Conservation (phyloP, 2,329 filamentous ascomycete species). For the Hypoxylon sp. region DNA sequence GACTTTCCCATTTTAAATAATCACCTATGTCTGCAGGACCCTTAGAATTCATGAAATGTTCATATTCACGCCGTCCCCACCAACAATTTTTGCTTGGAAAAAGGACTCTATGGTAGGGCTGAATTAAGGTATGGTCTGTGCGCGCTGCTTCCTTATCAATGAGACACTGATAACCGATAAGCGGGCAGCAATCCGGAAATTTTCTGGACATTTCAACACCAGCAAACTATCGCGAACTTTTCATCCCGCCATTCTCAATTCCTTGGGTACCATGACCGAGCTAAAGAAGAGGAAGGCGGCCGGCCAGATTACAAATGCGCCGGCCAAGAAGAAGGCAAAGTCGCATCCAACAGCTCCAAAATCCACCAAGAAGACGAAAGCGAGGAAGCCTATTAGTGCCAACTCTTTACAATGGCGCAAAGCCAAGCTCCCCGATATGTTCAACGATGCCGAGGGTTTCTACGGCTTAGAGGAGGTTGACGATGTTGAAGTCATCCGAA, state of each 20-base stretch:
- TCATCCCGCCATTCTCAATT: constrained; percentile 3
- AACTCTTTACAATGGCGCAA: constrained; percentile 68
- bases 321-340: constrained; percentile 46
- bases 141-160: constrained; percentile 18
- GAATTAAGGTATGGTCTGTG: constrained; percentile 51
- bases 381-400: constrained; percentile 59
- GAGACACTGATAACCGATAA: constrained; percentile 18
- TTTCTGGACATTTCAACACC: constrained; percentile 15
- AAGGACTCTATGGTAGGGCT: constrained; percentile 40
- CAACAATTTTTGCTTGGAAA: constrained; percentile 39
- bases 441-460: constrained; percentile 93
- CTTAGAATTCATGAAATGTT: constrained; percentile 19
- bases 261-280: constrained; percentile 40
- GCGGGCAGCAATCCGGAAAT: not conserved
- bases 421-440: constrained; percentile 77
- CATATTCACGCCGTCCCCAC: constrained; percentile 1
- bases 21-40: constrained; percentile 3
- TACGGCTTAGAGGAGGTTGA: constrained; percentile 92
- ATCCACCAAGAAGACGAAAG: constrained; percentile 49
- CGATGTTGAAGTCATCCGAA: constrained; percentile 84
- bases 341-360: constrained; percentile 11
- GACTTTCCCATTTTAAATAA: constrained; percentile 83
- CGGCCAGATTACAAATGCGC: constrained; percentile 32
- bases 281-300: constrained; percentile 47
- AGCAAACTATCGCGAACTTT: not conserved